A percentile compares a stretch with the other conserved stretches of the same genome.
These are phyloP conservation scores for Lactifluus echinatus DNA, from an alignment of 768 basidiomycete genomes.

Conservation along the genomic window DNA sequence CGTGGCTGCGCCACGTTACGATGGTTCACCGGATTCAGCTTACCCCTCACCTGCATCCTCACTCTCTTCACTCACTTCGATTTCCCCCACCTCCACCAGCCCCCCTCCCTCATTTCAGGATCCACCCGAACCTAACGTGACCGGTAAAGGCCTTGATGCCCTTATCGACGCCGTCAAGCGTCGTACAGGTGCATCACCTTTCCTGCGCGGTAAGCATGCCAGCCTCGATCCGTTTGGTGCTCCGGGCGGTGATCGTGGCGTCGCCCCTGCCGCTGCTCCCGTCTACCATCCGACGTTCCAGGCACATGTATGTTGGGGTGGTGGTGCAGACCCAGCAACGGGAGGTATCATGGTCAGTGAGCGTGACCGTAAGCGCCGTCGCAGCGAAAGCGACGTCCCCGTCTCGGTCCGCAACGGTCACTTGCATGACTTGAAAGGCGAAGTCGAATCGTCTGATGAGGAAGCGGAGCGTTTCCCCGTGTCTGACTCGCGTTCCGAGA, in stretches of 20 bases:
- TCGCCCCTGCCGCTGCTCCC: conserved; percentile 20
- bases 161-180: conserved; percentile 43
- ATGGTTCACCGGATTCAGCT: conserved; percentile 19
- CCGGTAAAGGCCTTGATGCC: conserved; percentile 42
- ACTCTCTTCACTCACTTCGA: conserved; percentile 15
- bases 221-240: conserved; percentile 43
- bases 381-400: conserved; percentile 6
- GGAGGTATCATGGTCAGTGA: not conserved
- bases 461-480: conserved; percentile 13
- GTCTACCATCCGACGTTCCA: conserved; percentile 25
- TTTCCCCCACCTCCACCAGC: conserved; percentile 10
- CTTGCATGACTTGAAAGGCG: conserved; percentile 3
- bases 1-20: conserved; percentile 15
- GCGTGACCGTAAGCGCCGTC: conserved; percentile 10
- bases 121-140: conserved; percentile 33
- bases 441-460: conserved; percentile 10
- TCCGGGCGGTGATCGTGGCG: conserved; percentile 30
- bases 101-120: conserved; percentile 26
- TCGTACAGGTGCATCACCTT: conserved; percentile 38
- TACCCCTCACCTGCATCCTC: conserved; percentile 20
- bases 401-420: conserved; percentile 6
- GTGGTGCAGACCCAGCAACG: conserved; percentile 3
- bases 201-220: conserved; percentile 43
- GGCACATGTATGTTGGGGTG: conserved; percentile 24
- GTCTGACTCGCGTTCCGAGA: conserved; percentile 19